Evolutionary conservation across 345 rosid species (phyloP).

Genomic region (Salix caprea): DNA sequence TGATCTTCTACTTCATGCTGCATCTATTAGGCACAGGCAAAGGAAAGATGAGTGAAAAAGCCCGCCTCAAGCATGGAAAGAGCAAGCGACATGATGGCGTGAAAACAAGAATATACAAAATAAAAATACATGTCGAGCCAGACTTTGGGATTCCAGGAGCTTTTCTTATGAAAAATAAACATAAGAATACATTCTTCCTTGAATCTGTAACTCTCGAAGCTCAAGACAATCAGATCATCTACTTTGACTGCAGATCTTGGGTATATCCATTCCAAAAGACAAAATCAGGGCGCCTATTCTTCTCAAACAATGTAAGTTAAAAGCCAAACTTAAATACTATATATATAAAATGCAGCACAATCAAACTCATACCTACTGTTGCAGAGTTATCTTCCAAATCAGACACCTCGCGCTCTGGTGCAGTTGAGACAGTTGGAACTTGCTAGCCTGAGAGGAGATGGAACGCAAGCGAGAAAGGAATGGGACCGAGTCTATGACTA

Average conservation of each 20-base stretch:
- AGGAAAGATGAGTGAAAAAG: constrained; percentile 45
- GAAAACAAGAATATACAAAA: constrained; percentile 25
- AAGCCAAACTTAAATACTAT: not conserved
- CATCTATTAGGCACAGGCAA: constrained; percentile 29
- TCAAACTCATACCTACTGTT: not conserved
- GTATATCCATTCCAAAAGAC: constrained; percentile 46
- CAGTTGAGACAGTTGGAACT: constrained; percentile 48
- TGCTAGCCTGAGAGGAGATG: constrained; percentile 37
- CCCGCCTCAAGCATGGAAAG: constrained; percentile 32
- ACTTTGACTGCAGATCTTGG: constrained; percentile 58
- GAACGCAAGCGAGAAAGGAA: constrained; percentile 40
- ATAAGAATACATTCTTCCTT: constrained; percentile 51
- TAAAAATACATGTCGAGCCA: constrained; percentile 31
- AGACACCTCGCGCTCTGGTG: constrained; percentile 42
- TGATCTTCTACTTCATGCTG: constrained; percentile 2
- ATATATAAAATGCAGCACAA: not conserved
- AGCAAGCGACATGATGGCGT: constrained; percentile 27
- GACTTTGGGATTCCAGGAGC: constrained; percentile 57
- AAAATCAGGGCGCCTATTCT: constrained; percentile 40
- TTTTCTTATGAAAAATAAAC: constrained; percentile 34
- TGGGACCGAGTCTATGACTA: constrained; percentile 60
- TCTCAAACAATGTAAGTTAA: constrained; percentile 41
- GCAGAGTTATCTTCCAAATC: constrained; percentile 46
- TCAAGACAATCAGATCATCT: constrained; percentile 16
- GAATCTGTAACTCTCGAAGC: constrained; percentile 31